phyloP scores from a whole-genome alignment of 2,329 filamentous ascomycete species.

The Hypoxylon sp. region DNA sequence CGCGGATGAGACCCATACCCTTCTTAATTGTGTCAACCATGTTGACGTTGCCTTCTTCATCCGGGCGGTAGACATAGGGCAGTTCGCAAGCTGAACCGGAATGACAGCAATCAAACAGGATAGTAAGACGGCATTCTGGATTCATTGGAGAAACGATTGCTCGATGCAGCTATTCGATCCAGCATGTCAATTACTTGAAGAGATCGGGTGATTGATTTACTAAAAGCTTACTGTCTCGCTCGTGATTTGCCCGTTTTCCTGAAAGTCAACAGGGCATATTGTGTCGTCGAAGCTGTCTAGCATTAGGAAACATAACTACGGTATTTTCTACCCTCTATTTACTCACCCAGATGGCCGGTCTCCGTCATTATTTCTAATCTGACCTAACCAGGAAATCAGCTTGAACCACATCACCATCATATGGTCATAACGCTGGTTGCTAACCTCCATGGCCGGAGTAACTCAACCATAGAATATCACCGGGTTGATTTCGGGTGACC shows the following conservation, averaged over 20 bases:
- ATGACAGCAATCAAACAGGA: constrained; percentile 75
- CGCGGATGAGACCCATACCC: constrained; percentile 65
- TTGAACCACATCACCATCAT: neutral
- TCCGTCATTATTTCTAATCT: constrained; percentile 63
- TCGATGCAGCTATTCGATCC: constrained; percentile 60
- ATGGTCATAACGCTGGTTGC: neutral
- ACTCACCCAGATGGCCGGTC: constrained; percentile 55
- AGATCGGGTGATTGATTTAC: neutral
- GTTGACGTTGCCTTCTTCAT: constrained; percentile 69
- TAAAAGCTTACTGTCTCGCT: constrained; percentile 59
- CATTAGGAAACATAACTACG: constrained; percentile 20
- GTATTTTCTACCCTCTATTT: neutral
- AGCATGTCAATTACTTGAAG: constrained; percentile 6
- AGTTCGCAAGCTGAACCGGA: constrained; percentile 72
- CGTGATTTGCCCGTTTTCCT: constrained; percentile 66
- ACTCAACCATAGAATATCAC: constrained; percentile 68
- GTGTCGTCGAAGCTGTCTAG: constrained; percentile 62
- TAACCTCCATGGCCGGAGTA: constrained; percentile 71
- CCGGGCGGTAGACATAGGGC: constrained; percentile 70
- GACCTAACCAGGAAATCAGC: constrained; percentile 50
- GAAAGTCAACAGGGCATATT: constrained; percentile 69
- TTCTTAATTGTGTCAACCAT: constrained; percentile 69
- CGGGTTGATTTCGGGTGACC: constrained; percentile 63
- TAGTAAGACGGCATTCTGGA: constrained; percentile 66
- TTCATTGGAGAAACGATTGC: constrained; percentile 67